Percentiles rank a stretch among this genome's conserved stretches.
Evolutionary conservation across 1,139 yeast species (phyloP).

Genomic region (Geotrichum candidum): DNA sequence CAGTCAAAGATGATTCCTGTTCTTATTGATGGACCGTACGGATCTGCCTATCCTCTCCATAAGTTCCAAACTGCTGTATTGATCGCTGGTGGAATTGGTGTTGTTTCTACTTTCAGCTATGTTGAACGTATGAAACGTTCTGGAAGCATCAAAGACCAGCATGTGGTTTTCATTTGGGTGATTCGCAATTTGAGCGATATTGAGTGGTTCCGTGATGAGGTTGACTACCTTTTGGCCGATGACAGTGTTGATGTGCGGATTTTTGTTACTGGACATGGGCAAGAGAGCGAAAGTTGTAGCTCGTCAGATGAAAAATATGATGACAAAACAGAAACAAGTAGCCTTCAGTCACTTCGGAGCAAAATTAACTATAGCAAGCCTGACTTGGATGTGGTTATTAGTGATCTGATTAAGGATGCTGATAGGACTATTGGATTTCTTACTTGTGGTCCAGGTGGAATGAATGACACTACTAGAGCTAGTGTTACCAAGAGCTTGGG

Average conservation of each 20-base stretch:
- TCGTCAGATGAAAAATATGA: background rate
- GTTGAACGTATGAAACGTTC: constrained; percentile 22
- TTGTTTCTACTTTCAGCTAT: constrained; percentile 44
- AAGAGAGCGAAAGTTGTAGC: background rate
- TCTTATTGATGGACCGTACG: constrained; percentile 55
- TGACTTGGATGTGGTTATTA: constrained; percentile 36
- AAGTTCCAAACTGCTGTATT: constrained; percentile 47
- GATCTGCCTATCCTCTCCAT: constrained; percentile 43
- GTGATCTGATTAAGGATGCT: constrained; percentile 34
- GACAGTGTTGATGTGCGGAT: constrained; percentile 38
- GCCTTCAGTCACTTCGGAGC: background rate
- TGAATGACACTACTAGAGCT: constrained; percentile 39
- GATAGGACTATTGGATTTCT: constrained; percentile 36
- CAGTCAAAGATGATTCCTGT: constrained; percentile 30
- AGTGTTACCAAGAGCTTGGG: constrained; percentile 29
- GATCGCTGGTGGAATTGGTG: constrained; percentile 63
- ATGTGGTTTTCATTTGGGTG: constrained; percentile 47
- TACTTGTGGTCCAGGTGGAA: constrained; percentile 42
- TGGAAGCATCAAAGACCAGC: constrained; percentile 28
- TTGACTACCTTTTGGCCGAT: constrained; percentile 33
- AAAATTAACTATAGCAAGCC: constrained; percentile 31
- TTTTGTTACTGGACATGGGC: constrained; percentile 14
- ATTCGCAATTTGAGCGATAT: constrained; percentile 43
- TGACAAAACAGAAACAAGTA: background rate
- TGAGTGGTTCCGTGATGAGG: constrained; percentile 48